Conservation (phyloP, 345 rosid species). For the Conringia planisiliqua region DNA sequence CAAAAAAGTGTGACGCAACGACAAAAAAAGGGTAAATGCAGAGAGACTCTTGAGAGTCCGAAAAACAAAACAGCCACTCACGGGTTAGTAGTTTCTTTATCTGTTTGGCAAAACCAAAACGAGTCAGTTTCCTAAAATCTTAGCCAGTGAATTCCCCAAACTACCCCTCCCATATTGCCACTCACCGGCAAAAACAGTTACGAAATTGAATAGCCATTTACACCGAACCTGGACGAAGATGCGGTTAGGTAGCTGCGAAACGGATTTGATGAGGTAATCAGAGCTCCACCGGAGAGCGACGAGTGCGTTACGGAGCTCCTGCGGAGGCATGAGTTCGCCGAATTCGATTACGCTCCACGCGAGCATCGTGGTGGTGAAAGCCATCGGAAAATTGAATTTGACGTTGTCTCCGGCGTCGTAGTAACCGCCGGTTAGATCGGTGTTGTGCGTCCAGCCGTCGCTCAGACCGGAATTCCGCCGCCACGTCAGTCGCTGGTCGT, state of each 20-base stretch:
- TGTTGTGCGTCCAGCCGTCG: slow-evolving; percentile 68
- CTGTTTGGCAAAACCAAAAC: slow-evolving; percentile 12
- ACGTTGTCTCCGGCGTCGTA: slow-evolving; percentile 97
- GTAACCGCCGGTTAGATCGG: slow-evolving; percentile 83
- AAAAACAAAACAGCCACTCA: background rate
- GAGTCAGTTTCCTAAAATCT: slow-evolving; percentile 25
- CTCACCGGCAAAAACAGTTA: slow-evolving; percentile 25
- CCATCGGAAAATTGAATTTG: slow-evolving; percentile 92
- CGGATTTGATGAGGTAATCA: slow-evolving; percentile 72
- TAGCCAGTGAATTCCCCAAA: background rate
- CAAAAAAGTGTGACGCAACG: slow-evolving; percentile 26
- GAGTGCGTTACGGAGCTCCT: slow-evolving; percentile 54
- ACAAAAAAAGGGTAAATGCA: slow-evolving; percentile 16
- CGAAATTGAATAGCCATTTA: slow-evolving; percentile 4
- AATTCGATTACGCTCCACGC: slow-evolving; percentile 91
- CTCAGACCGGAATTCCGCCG: slow-evolving; percentile 66
- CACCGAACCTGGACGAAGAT: slow-evolving; percentile 68
- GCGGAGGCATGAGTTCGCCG: slow-evolving; percentile 70
- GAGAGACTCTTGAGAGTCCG: slow-evolving; percentile 19
- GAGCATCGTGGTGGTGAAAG: slow-evolving; percentile 85
- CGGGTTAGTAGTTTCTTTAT: slow-evolving; percentile 27
- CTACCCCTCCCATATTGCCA: slow-evolving; percentile 17
- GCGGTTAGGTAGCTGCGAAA: slow-evolving; percentile 80
- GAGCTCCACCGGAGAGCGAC: slow-evolving; percentile 85
- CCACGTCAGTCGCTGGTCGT: slow-evolving; percentile 67